phyloP scores from a whole-genome alignment of 2,329 filamentous ascomycete genomes.

The Teratosphaeria viscida region DNA sequence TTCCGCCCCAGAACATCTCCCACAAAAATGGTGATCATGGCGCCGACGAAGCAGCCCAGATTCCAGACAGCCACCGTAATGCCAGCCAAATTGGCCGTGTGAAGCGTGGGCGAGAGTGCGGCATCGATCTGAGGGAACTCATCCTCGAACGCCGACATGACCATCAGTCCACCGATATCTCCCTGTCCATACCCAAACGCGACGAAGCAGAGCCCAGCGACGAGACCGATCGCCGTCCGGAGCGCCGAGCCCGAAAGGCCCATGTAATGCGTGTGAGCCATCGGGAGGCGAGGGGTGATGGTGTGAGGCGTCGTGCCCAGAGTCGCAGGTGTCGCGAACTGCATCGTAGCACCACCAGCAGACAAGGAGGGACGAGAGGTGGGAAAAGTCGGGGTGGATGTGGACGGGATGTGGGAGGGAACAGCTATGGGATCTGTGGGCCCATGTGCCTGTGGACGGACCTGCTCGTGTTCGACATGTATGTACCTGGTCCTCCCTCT shows the following conservation, averaged over 20 bases:
- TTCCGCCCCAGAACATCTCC: slow-evolving; percentile 50
- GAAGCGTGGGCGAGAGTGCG: slow-evolving; percentile 23
- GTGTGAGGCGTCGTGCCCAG: neutral
- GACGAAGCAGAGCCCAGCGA: slow-evolving; percentile 13
- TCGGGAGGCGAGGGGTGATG: neutral
- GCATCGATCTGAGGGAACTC: slow-evolving; percentile 33
- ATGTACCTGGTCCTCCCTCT: too few species aligned
- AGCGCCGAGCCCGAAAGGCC: slow-evolving; percentile 11
- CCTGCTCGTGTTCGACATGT: too few species aligned
- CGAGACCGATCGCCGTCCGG: slow-evolving; percentile 11
- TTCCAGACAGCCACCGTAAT: slow-evolving; percentile 31
- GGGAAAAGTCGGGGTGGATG: neutral
- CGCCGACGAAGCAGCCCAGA: slow-evolving; percentile 36
- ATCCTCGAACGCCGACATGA: slow-evolving; percentile 50
- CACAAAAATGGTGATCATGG: slow-evolving; percentile 33
- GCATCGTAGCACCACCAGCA: neutral
- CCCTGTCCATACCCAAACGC: slow-evolving; percentile 8
- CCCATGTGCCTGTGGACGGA: too few species aligned
- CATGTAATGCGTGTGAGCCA: slow-evolving; percentile 10
- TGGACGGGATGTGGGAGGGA: neutral
- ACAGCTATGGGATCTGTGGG: neutral
- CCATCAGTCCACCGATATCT: slow-evolving; percentile 45
- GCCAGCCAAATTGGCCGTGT: slow-evolving; percentile 30
- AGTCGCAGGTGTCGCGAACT: neutral
- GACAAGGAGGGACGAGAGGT: neutral